Evolutionary conservation across 352 stramenopile genomes (phyloP).

Genomic region (Phytophthora sp.): DNA sequence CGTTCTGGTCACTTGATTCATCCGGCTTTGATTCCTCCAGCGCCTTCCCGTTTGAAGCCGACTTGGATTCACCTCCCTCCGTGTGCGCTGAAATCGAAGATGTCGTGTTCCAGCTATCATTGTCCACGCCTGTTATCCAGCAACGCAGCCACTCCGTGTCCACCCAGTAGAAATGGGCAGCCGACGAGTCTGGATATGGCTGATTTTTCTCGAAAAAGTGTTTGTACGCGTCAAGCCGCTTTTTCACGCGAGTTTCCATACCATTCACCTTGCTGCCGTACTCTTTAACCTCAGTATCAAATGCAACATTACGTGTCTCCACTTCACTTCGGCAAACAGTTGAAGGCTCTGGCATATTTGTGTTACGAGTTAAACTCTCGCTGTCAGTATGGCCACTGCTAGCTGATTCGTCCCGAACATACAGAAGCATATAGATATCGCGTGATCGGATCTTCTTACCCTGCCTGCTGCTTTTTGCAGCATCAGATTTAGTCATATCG

Average conservation of each 20-base stretch:
- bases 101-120: slow-evolving; percentile 14
- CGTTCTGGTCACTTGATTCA: slow-evolving; percentile 15
- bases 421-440: slow-evolving; percentile 90
- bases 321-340: slow-evolving; percentile 52
- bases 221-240: slow-evolving; percentile 61
- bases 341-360: slow-evolving; percentile 33
- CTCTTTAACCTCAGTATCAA: slow-evolving; percentile 52
- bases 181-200: slow-evolving; percentile 45
- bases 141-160: slow-evolving; percentile 63
- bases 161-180: slow-evolving; percentile 70
- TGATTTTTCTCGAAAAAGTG: slow-evolving; percentile 63
- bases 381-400: background rate
- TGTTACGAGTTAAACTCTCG: background rate
- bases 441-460: slow-evolving; percentile 72
- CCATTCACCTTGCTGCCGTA: slow-evolving; percentile 51
- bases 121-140: slow-evolving; percentile 72
- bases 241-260: slow-evolving; percentile 59
- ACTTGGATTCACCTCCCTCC: slow-evolving; percentile 17
- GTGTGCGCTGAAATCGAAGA: slow-evolving; percentile 16
- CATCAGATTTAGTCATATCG: slow-evolving; percentile 41
- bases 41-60: slow-evolving; percentile 6
- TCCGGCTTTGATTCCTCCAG: slow-evolving; percentile 5
- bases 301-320: slow-evolving; percentile 55
- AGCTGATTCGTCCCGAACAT: slow-evolving; percentile 52
- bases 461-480: slow-evolving; percentile 45